A percentile compares a stretch with the other conserved stretches of the same genome.
Evolutionary conservation across 352 stramenopile species (phyloP).

Genomic region (Phytophthora boehmeriae): DNA sequence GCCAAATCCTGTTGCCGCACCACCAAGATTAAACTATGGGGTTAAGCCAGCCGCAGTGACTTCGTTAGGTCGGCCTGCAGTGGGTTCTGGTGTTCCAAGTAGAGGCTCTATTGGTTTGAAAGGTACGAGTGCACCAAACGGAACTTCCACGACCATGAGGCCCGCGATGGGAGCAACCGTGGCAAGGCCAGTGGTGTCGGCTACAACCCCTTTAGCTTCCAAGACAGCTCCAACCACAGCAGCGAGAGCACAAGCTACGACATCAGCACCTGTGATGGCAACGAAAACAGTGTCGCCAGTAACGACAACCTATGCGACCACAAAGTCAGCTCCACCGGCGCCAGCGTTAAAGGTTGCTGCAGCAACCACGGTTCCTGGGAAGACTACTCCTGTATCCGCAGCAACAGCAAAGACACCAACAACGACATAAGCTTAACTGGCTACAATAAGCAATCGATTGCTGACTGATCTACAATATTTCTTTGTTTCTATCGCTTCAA

Average conservation of each 20-base stretch:
- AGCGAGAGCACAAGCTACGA: background rate
- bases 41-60: constrained; percentile 3
- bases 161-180: background rate
- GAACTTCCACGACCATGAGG: background rate
- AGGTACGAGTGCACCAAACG: background rate
- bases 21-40: constrained; percentile 1
- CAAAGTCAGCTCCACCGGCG: background rate
- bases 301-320: background rate
- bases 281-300: constrained; percentile 1
- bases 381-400: too few relatives aligned
- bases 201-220: constrained; percentile 4
- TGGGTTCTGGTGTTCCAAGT: background rate
- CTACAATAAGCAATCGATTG: constrained; percentile 19
- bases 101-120: background rate
- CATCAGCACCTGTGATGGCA: constrained; percentile 1
- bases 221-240: background rate
- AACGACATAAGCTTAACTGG: constrained; percentile 21
- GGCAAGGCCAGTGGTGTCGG: constrained; percentile 1
- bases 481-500: background rate
- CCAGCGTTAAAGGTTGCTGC: too few relatives aligned
- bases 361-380: too few relatives aligned
- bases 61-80: constrained; percentile 2
- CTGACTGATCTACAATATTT: constrained; percentile 14
- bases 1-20: constrained; percentile 1
- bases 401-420: constrained; percentile 2